Evolutionary conservation across 768 basidiomycete genomes (phyloP), one percentile per base, ranked within the genome.

Genomic region (Hygrocybe punicea): DNA sequence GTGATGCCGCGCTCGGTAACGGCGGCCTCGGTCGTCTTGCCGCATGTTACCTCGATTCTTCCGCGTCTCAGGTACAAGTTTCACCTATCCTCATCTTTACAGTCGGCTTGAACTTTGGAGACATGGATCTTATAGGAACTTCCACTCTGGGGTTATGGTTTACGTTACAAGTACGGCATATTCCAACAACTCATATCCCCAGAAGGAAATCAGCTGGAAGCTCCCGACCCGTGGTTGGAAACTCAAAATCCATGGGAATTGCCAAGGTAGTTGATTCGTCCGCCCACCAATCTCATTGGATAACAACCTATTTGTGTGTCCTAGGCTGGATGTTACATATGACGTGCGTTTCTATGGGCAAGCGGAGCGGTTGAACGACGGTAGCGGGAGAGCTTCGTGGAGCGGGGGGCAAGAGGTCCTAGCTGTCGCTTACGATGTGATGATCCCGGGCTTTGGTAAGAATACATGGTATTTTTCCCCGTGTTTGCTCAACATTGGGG

Each of bases 11-110:
- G 7, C 81, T 98, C 10, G 97, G 96, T 5, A 97, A 98, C 69
- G 95, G 95, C 61, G 96, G 96, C 56, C 81, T 98, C 8, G 96
- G 97, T 0, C 90, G 96, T 29, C 83, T 99, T 45, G 97, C 97
- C 1, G 96, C 97, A 1, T 99, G 97, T 75, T 99, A 98, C 69
- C 84, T 97, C 52, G 95, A 98, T 67, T 92, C 90, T n/a, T 84
- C 86, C 21, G 87, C 95, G 3, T 90, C 89, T 8, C 86, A 92
- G 66, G 51, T 51, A 84, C 56, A 34, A n/a, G 13, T 63, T 83
- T 83, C 45, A 70, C 84, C 48, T 73, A 81, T 50, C n/a, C n/a
- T 81, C 14, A 23, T 4, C 17, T 25, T 35, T n/a, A 37, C 16
- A 21, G 19, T 35, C 19, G 48, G 3, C 42, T 50, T 39, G 42